Evolutionary conservation across 192 early-diverging fungal genomes (phyloP).

Genomic region (Coemansia sp.): DNA sequence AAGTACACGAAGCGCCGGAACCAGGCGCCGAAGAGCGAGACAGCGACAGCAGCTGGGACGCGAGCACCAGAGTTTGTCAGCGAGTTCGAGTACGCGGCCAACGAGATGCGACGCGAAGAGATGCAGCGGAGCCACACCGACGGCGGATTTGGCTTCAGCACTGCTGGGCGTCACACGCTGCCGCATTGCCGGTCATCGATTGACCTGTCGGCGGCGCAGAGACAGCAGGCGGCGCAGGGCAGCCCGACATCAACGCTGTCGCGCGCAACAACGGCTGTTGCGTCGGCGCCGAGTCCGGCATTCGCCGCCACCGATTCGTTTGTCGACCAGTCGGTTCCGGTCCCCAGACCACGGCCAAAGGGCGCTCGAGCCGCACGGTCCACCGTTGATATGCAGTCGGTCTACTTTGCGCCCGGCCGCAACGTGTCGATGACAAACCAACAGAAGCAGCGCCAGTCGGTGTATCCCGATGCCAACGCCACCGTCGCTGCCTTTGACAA

Average conservation of each 20-base stretch:
- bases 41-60: neutral
- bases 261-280: constrained; percentile 12
- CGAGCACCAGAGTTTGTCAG: constrained; percentile 27
- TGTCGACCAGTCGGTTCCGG: constrained; percentile 1
- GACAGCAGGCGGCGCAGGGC: constrained; percentile 22
- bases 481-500: constrained; percentile 29
- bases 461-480: constrained; percentile 14
- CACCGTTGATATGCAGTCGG: constrained; percentile 43
- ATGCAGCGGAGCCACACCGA: constrained; percentile 7
- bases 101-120: constrained; percentile 29
- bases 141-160: constrained; percentile 5
- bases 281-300: constrained; percentile 9
- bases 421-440: constrained; percentile 50
- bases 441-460: constrained; percentile 29
- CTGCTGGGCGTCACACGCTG: constrained; percentile 19
- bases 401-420: constrained; percentile 54
- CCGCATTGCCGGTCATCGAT: constrained; percentile 31
- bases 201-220: constrained; percentile 32
- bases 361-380: constrained; percentile 28
- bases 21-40: neutral
- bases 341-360: constrained; percentile 27
- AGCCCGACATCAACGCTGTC: constrained; percentile 20
- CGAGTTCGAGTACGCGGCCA: constrained; percentile 46
- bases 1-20: constrained; percentile 58
- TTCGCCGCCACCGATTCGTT: neutral